Conservation (phyloP, 371 early-diverging fungal genomes). For the Smittium mucronatum region DNA sequence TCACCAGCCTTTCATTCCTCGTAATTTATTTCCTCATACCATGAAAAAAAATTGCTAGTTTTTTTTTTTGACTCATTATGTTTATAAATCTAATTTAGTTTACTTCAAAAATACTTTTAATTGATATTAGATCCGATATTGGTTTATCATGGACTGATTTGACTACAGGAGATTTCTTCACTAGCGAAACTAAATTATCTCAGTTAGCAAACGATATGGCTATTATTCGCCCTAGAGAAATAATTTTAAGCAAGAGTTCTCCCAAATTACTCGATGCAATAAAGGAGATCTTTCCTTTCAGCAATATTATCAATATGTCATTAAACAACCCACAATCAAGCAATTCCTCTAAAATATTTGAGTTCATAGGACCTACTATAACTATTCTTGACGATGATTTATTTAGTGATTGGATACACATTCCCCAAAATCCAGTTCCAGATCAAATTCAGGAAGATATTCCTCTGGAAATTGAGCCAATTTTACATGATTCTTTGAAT, state of each 20-base stretch:
- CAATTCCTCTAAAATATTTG: background rate
- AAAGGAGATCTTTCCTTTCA: conserved; percentile 9
- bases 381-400: background rate
- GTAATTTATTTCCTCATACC: too few species aligned
- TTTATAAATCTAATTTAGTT: background rate
- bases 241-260: conserved; percentile 36
- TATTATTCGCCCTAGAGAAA: conserved; percentile 72
- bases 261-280: background rate
- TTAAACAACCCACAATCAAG: background rate
- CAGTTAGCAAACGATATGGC: conserved; percentile 53
- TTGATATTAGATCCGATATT: background rate
- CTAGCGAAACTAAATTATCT: conserved; percentile 38
- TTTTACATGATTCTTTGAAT: background rate
- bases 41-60: background rate
- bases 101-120: too few species aligned
- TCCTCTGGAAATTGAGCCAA: background rate
- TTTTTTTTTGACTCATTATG: background rate
- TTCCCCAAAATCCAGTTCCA: background rate
- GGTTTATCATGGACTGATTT: conserved; percentile 84
- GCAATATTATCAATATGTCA: background rate
- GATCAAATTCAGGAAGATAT: background rate
- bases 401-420: background rate
- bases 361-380: background rate
- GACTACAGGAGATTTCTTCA: conserved; percentile 76
- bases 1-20: background rate